phyloP scores from a whole-genome alignment of 129 eudicot species.

The Pittosporum tobira region DNA sequence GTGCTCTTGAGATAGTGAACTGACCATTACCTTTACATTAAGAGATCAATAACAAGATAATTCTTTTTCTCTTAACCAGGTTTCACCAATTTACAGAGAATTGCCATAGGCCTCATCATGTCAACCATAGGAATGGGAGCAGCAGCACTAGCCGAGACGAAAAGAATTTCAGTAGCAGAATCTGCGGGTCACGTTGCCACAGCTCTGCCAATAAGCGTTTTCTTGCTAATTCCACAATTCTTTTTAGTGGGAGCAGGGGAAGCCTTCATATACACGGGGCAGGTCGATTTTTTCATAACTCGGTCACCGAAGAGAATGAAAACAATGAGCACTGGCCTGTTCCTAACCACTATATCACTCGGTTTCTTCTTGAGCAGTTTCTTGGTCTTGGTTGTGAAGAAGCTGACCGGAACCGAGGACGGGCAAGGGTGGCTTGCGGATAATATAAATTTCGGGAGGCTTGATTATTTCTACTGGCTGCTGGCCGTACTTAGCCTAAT shows the following conservation, averaged over 20 bases:
- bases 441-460: slow-evolving; percentile 42
- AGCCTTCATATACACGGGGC: slow-evolving; percentile 20
- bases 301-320: slow-evolving; percentile 63
- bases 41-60: too few relatives aligned
- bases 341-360: slow-evolving; percentile 42
- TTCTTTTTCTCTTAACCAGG: slow-evolving; percentile 26
- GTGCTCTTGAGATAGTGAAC: too few relatives aligned
- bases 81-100: slow-evolving; percentile 63
- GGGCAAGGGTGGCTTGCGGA: slow-evolving; percentile 45
- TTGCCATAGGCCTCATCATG: slow-evolving; percentile 55
- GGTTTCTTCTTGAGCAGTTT: slow-evolving; percentile 53
- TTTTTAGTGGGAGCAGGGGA: slow-evolving; percentile 15
- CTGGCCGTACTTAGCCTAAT: slow-evolving; percentile 30
- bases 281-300: slow-evolving; percentile 46
- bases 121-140: slow-evolving; percentile 76
- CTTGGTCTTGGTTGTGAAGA: slow-evolving; percentile 39
- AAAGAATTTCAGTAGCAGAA: slow-evolving; percentile 57
- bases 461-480: slow-evolving; percentile 42
- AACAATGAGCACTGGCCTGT: slow-evolving; percentile 65
- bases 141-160: slow-evolving; percentile 56
- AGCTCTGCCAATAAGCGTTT: slow-evolving; percentile 63
- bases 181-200: slow-evolving; percentile 13
- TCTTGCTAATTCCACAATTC: slow-evolving; percentile 14
- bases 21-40: too few relatives aligned
- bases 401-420: slow-evolving; percentile 23